Evolutionary conservation across 2,329 filamentous ascomycete genomes (phyloP).

Genomic region (Sarocladium strictum): DNA sequence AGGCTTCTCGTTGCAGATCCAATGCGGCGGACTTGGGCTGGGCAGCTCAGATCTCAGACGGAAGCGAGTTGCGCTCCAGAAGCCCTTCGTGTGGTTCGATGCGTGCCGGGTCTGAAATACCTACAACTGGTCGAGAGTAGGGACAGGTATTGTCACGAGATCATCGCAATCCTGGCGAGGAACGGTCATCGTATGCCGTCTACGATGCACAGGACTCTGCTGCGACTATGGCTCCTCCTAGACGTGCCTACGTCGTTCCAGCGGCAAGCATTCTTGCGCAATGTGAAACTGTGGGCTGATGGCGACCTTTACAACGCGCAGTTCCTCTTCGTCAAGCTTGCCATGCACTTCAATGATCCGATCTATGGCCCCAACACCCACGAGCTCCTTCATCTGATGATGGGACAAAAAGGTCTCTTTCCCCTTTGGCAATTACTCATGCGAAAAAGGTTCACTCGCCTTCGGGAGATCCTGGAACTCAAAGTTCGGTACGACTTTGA

Average conservation of each 20-base stretch:
- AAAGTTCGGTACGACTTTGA: constrained; percentile 52
- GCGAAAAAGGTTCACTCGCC: constrained; percentile 42
- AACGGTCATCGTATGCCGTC: constrained; percentile 51
- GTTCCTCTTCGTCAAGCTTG: constrained; percentile 65
- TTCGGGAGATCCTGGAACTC: constrained; percentile 47
- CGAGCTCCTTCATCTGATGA: constrained; percentile 48
- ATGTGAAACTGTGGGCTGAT: constrained; percentile 48
- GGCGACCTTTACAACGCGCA: constrained; percentile 55
- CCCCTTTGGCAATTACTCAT: constrained; percentile 56
- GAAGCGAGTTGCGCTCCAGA: background rate
- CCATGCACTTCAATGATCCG: constrained; percentile 63
- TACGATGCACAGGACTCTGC: constrained; percentile 39
- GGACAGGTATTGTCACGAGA: constrained; percentile 51
- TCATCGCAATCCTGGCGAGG: constrained; percentile 54
- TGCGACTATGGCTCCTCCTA: constrained; percentile 69
- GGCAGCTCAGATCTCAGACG: background rate
- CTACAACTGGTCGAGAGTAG: constrained; percentile 59
- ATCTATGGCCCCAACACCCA: constrained; percentile 44
- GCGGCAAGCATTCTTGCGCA: constrained; percentile 49
- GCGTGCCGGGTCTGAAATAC: constrained; percentile 60
- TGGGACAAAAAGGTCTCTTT: constrained; percentile 51
- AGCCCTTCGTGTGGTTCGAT: constrained; percentile 29
- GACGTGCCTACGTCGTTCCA: constrained; percentile 54
- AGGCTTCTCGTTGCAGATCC: constrained; percentile 56
- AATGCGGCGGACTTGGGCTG: constrained; percentile 32